Evolutionary conservation across 139 green algal genomes (phyloP), one percentile per base, ranked within the genome.

Genomic region (Gonium pectorale): DNA sequence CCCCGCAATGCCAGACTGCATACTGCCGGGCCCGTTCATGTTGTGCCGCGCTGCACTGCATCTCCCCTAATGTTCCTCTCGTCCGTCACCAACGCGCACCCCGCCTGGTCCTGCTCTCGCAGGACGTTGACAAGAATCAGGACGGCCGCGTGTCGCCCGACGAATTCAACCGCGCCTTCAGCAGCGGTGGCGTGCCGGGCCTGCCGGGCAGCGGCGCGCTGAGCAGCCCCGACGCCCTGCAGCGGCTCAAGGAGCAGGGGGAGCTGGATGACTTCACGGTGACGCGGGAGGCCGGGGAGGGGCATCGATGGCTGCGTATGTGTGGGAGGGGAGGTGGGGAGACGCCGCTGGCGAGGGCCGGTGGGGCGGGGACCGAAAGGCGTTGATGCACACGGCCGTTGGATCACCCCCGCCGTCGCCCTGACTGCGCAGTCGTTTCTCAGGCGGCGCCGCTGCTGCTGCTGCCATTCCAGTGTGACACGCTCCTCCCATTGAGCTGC

Each of bases 101-200:
- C 49, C 49, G 13, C 56, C 56, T 64, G 6, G 56, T 6, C 54
- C 17, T 24, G 29, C n/a, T 29, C 35, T 2, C 43, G 15, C 78
- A 86, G 80, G 86, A 60, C 29, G 72, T 90, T 37, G 86, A 90
- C 72, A 79, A 81, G 40, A 87, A 90, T 72, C 43, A 56, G 8
- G 86, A 90, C 54, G 79, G 84, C 37, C 86, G 86, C 72, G 81
- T 90, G 35, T 79, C 52, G 13, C 74, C 41, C 29, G 86, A 90
- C 26, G 86, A 90, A 66, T 90, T 80, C 41, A 40, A 22, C n/a
- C 75, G 70, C 31, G 85, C 79, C 41, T 89, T 89, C 69, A 44
- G 37, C 51, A 37, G 33, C 22, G 85, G 85, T n/a, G 85, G 85
- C 60, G 78, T 89, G 60, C 85, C 77, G 46, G 78, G 82, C 22